Evolutionary conservation across 2,329 filamentous ascomycete species (phyloP), one percentile per base, ranked within the genome.

Genomic region (Torrubiellomyces zombiae): DNA sequence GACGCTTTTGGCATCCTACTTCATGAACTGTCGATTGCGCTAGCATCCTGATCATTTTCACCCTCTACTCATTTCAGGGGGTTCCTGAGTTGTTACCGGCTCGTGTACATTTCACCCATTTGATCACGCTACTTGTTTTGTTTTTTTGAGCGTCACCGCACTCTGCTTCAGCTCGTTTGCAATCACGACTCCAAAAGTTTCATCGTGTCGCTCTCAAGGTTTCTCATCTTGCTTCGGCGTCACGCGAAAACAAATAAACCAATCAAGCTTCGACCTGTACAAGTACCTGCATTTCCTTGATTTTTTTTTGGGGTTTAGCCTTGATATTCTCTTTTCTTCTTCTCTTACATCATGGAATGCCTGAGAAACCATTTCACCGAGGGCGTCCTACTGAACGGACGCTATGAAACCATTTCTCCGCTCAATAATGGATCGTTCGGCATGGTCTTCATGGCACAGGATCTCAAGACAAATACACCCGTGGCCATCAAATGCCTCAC

Each of bases 371-470:
- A 73, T 46, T 89, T 93, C 56, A 60, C 72, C 45, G 63, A 72
- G 53, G 81, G 78, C 52, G 69, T 78, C 53, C 57, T 92, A 47
- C 73, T 93, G 47, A 74, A 80, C 48, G 83, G 81, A 51, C 85
- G 89, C 38, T 98, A 89, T 53, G 65, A 79, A 56, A 92, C 85
- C 28, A 66, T 94, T 45, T 80, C 85, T 38, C 85, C 89, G 29
- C 77, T 98, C 58, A 98, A 98, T 50, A 83, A 94, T 66, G 89
- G 89, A 40, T 95, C 89, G 28, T 98, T 95, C 47, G 89, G 89
- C 47, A 91, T 95, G 81, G 89, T 98, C 42, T 94, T 94, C 55
- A 75, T 83, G 56, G 89, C 86, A 31, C 76, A 67, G 48, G 83
- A 98, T 50, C 61, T 74, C 36, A 49, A 63, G 35, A 92, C 79